Conservation (phyloP, 163 green algal species). For the Volvox carteri region DNA sequence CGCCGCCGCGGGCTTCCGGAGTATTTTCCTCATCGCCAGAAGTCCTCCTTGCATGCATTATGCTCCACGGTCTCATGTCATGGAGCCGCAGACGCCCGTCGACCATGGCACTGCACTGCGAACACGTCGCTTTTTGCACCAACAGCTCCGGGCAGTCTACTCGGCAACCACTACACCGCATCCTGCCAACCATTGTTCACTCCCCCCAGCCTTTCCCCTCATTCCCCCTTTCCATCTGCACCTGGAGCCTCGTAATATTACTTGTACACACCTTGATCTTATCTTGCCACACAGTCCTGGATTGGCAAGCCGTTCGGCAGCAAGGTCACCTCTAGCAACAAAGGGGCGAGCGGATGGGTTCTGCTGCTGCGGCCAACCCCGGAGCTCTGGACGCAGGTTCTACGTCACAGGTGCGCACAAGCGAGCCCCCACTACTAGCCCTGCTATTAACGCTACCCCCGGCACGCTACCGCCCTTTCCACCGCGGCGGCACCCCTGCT, state of each 20-base stretch:
- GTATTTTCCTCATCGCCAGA: too few relatives aligned
- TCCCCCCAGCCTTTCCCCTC: too few relatives aligned
- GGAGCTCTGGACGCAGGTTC: conserved; percentile 96
- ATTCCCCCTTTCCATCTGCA: too few relatives aligned
- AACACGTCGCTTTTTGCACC: too few relatives aligned
- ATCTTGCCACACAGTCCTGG: conserved; percentile 83
- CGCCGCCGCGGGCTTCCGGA: not conserved
- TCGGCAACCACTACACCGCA: too few relatives aligned
- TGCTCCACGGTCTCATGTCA: not conserved
- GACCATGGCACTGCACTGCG: not conserved
- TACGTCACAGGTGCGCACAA: conserved; percentile 80
- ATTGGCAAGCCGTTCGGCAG: conserved; percentile 86
- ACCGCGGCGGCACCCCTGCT: not conserved
- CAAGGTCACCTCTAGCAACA: conserved; percentile 69
- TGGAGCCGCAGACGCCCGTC: not conserved
- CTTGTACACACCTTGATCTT: too few relatives aligned
- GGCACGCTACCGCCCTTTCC: too few relatives aligned
- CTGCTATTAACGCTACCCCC: too few relatives aligned
- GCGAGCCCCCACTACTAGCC: too few relatives aligned
- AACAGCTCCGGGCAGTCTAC: too few relatives aligned
- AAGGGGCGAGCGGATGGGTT: conserved; percentile 76
- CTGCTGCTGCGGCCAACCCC: conserved; percentile 92
- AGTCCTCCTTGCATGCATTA: not conserved
- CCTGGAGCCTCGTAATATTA: too few relatives aligned
- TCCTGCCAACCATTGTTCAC: too few relatives aligned